Base-by-base conservation (phyloP, 257 asterid species). In the Gentiana straminea region DNA sequence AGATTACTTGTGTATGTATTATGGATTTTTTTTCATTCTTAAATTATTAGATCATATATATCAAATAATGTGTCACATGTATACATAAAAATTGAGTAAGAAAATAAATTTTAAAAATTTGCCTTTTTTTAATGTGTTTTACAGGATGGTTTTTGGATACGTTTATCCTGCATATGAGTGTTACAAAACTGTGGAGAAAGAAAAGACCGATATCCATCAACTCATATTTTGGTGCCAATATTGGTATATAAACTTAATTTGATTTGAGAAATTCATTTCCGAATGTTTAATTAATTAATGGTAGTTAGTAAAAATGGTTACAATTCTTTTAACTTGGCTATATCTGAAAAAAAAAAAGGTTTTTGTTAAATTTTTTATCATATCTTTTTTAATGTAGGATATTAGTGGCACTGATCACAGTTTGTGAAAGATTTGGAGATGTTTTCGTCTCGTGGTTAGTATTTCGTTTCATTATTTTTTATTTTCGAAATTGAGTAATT, bases 111-210 rank as follows among this genome's bases (percentile, higher is more conserved):
- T 1, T 13, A 15, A 35, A 36, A 41, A 51, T 12, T 46, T 3
- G 34, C 51, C 41, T 46, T 15, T 44, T 4, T 5, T 43, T 24
- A 0, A 24, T 24, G 32, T 37, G 15, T 46, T 13, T 13, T 7
- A 51, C 77, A 80, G 92, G 78, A 69, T 80, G 70, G 73, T 57
- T 34, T 62, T 71, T 37, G 92, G 84, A n/a, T 77, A 75, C 56
- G 72, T 70, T 4, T 77, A 75, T 73, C 92, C 92, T 50, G 82
- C 82, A 34, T 79, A 76, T 33, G 80, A 79, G 57, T 79, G 86
- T 59, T 76, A 60, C 46, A 80, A 80, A 58, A 54, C 72, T 24
- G 51, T 80, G 13, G 92, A 77, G 61, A 69, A 51, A 6, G 38
- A 61, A 36, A 70, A 64, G 52, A 51, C 73, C 12, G 71, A 79